Base-by-base conservation (phyloP, 208 protist species). In the Crithidia mellificae region DNA sequence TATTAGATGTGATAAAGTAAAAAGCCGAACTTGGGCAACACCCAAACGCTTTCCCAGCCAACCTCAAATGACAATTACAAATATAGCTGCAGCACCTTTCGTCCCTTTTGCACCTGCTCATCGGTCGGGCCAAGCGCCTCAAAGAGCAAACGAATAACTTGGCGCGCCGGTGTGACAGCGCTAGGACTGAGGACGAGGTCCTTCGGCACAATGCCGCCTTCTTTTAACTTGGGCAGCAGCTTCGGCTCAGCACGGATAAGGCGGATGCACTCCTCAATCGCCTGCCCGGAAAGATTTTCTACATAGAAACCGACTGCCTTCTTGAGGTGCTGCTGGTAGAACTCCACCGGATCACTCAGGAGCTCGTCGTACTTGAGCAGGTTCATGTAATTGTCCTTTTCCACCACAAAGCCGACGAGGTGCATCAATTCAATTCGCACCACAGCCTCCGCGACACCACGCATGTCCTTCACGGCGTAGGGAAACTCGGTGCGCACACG, bases 391-490 rank as follows among this genome's bases (percentile, higher is more conserved):
- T 77, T 92, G 65, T 96, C 90, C 61, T 83, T 91, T 27, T 90
- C 83, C 17, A 88, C 71, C 27, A 88, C 83, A 63, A 87, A 93
- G 27, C 81, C 77, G 0, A 80, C 72, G 20, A 93, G 1, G 49
- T 74, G 55, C 25, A 96, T 74, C n/a, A 96, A 61, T 55, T 96
- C 90, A 49, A 96, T 88, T 27, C 90, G 87, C 25, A 85, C 83
- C 34, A 96, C 81, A 14, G 88, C 88, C 69, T 90, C 85, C 0
- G 85, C 80, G 30, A 96, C 90, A 34, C 83, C 68, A 12, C 76
- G 81, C 24, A 96, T 68, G 56, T 96, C 85, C 29, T 78, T 57
- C 47, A 83, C 81, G 2, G 90, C 87, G 65, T 76, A 93, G 12
- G 90, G 87, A 62, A 85, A 96, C 56, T 90, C 80, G 19, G 72